Evolutionary conservation across 2,329 filamentous ascomycete species (phyloP).

Genomic region (Cladosporium halotolerans): DNA sequence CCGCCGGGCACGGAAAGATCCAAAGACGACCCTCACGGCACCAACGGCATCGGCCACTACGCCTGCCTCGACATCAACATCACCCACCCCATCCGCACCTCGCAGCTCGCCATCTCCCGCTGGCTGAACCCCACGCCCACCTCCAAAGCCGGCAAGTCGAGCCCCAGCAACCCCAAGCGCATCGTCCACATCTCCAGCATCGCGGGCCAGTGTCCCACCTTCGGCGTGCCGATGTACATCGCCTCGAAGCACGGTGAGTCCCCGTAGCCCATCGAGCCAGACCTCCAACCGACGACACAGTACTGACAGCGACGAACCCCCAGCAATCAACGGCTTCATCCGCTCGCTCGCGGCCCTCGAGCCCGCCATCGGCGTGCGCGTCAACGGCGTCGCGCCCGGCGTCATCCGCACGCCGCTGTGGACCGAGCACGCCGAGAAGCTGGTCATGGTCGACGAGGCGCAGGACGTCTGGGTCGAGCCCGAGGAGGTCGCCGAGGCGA

Average conservation of each 20-base stretch:
- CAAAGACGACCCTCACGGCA: slow-evolving; percentile 29
- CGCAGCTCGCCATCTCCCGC: slow-evolving; percentile 42
- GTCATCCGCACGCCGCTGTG: slow-evolving; percentile 57
- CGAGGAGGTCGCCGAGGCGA: slow-evolving; percentile 54
- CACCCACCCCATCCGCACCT: slow-evolving; percentile 42
- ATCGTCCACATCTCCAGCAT: slow-evolving; percentile 41
- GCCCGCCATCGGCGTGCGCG: slow-evolving; percentile 44
- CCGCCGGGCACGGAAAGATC: slow-evolving; percentile 35
- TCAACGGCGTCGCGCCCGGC: slow-evolving; percentile 56
- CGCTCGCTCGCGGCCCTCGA: slow-evolving; percentile 48
- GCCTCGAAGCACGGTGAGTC: slow-evolving; percentile 35
- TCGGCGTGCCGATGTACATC: slow-evolving; percentile 39
- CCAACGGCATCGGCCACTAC: slow-evolving; percentile 26
- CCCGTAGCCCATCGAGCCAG: not conserved
- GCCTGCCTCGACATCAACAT: slow-evolving; percentile 41
- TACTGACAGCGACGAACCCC: too few species aligned
- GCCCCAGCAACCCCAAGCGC: slow-evolving; percentile 38
- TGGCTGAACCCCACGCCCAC: slow-evolving; percentile 34
- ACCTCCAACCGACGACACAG: not conserved
- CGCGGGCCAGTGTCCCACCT: slow-evolving; percentile 36
- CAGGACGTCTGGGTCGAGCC: slow-evolving; percentile 54
- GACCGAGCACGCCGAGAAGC: slow-evolving; percentile 56
- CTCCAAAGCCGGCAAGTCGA: slow-evolving; percentile 27
- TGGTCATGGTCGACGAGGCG: slow-evolving; percentile 43
- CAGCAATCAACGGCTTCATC: slow-evolving; percentile 42